Evolutionary conservation across 371 early-diverging fungal species (phyloP), one percentile per base, ranked within the genome.

Genomic region (Mortierella sp.): DNA sequence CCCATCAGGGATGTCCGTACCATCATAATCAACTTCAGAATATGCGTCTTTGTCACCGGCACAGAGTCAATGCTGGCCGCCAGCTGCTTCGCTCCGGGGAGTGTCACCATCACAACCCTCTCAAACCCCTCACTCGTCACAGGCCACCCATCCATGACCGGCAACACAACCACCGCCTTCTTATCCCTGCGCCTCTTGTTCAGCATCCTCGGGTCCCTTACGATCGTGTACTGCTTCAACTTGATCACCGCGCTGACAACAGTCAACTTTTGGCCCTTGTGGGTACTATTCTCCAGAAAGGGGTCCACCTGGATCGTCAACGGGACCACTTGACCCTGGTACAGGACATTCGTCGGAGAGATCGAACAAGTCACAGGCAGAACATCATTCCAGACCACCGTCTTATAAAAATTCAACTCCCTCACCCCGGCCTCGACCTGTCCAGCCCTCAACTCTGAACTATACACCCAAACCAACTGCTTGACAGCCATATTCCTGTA

Each of bases 401-500:
- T 3, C 24, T 37, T 64, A 16, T 34, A 64, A 8, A 64, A 16
- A 0, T 16, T 37, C 9, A 34, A 19, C 37, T 34, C 24, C 21
- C 24, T 2, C 8, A 9, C 40, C 16, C 37, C 40, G 14, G 5
- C 19, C 6, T 31, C 61, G 50, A 14, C 16, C 16, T 50, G 50
- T 16, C n/a, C 54, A 54, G 54, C 54, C 16, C 70, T 59, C 51
- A 75, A 31, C 0, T 31, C 57, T 8, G 75, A 51, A 28, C 71
- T 76, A 48, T 70, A 76, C 13, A 69, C 70, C 76, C 76, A 76
- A 31, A 76, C 71, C 43, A 54, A 50, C 48, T 71, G 70, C 31
- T 76, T 76, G 71, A 69, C 46, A 13, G 71, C 71, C 70, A 76
- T 76, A 57, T 76, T 46, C 3, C 76, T 71, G 4, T 37, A 54